Evolutionary conservation across 805 yeast species (phyloP).

Genomic region (Zygosaccharomyces pseudorouxii): DNA sequence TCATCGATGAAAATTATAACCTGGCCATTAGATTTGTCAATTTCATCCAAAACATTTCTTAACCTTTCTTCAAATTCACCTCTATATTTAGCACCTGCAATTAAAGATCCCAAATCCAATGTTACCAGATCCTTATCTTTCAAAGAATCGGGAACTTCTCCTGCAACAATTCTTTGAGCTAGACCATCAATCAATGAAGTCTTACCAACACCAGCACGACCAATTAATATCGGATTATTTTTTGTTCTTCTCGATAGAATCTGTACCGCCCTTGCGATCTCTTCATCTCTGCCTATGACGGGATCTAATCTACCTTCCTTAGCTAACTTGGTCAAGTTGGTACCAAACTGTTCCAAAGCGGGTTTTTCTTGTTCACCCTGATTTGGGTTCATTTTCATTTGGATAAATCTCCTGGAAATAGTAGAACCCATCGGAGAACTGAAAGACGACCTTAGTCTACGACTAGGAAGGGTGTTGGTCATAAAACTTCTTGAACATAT

Average conservation of each 20-base stretch:
- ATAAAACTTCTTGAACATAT: background rate
- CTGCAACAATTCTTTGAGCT: conserved; percentile 86
- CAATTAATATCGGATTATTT: conserved; percentile 92
- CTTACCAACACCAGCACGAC: conserved; percentile 97
- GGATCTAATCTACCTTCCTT: conserved; percentile 90
- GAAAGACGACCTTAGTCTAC: background rate
- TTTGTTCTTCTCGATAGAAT: conserved; percentile 88
- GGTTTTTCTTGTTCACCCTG: conserved; percentile 54
- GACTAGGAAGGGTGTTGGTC: background rate
- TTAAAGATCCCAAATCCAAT: conserved; percentile 80
- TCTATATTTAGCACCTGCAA: conserved; percentile 91
- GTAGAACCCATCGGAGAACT: background rate
- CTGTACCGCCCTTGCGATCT: conserved; percentile 87
- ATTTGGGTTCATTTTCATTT: conserved; percentile 41
- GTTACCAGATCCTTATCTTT: conserved; percentile 80
- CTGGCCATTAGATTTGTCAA: conserved; percentile 70
- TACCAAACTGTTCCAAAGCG: conserved; percentile 80
- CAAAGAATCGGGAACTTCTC: conserved; percentile 93
- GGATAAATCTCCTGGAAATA: conserved; percentile 13
- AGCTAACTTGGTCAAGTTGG: conserved; percentile 82
- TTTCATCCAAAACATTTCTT: conserved; percentile 74
- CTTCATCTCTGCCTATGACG: conserved; percentile 95
- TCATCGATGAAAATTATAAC: conserved; percentile 87
- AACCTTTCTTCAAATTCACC: conserved; percentile 95
- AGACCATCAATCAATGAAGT: conserved; percentile 95